phyloP scores from a whole-genome alignment of 768 basidiomycete species.

The Mycena rosella region DNA sequence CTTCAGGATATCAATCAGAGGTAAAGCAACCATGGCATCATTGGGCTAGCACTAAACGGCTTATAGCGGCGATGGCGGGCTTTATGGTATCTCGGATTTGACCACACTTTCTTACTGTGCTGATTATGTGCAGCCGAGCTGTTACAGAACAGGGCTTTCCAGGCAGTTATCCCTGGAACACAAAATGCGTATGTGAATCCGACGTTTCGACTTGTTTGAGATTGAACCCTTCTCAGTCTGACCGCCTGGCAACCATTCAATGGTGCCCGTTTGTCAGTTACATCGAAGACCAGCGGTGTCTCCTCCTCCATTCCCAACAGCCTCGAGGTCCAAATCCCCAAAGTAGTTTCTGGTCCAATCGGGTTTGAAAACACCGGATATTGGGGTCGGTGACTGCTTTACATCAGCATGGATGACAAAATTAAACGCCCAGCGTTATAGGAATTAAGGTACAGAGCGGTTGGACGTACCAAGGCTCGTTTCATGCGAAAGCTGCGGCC shows the following conservation, averaged over 20 bases:
- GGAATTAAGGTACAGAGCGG: constrained; percentile 68
- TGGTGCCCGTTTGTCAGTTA: constrained; percentile 51
- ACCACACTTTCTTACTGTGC: not conserved
- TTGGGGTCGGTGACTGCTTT: constrained; percentile 52
- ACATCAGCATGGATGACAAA: not conserved
- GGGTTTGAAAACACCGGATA: constrained; percentile 70
- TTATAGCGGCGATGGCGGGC: constrained; percentile 53
- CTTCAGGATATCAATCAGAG: constrained; percentile 50
- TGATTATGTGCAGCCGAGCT: constrained; percentile 45
- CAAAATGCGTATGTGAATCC: constrained; percentile 47
- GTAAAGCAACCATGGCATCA: constrained; percentile 12
- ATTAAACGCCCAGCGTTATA: constrained; percentile 28
- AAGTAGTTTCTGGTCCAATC: constrained; percentile 48
- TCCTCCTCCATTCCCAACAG: constrained; percentile 68
- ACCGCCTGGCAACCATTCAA: constrained; percentile 61
- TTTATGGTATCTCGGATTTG: constrained; percentile 46
- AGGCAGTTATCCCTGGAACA: constrained; percentile 64
- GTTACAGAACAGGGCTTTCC: constrained; percentile 72
- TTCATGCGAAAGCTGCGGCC: constrained; percentile 57
- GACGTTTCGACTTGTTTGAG: not conserved
- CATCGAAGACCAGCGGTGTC: constrained; percentile 58
- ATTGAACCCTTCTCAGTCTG: constrained; percentile 39
- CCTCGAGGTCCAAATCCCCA: constrained; percentile 60
- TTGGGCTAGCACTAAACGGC: not conserved
- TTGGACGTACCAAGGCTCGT: constrained; percentile 69